Percentiles rank a stretch among this genome's conserved stretches.
phyloP scores from a whole-genome alignment of 345 rosid species.

The Triadica sebifera region DNA sequence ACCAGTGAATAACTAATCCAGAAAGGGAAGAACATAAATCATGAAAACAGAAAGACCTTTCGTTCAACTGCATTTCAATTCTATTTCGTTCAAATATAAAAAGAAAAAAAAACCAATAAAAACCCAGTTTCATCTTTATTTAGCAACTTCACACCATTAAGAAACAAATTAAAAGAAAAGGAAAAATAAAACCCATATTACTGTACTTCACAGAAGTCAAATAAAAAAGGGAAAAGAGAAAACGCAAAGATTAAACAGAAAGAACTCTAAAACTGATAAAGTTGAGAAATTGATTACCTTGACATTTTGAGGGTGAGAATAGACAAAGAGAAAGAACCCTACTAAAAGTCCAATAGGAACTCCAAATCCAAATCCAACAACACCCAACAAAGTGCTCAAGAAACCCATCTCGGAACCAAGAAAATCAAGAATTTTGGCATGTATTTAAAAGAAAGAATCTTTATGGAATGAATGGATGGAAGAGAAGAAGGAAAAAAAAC shows the following conservation, averaged over 20 bases:
- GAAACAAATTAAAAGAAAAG: neutral
- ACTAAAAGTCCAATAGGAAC: conserved; percentile 62
- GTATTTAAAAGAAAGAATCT: neutral
- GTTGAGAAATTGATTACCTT: conserved; percentile 39
- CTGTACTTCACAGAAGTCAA: neutral
- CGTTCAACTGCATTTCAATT: neutral
- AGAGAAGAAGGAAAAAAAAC: neutral
- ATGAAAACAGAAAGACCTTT: neutral
- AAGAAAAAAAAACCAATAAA: neutral
- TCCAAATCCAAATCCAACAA: conserved; percentile 69
- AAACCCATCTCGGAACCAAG: conserved; percentile 31
- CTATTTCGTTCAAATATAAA: neutral
- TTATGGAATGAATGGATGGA: neutral
- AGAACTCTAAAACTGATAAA: too few relatives aligned
- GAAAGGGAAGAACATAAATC: neutral
- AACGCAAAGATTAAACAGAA: neutral
- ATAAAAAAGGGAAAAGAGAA: neutral
- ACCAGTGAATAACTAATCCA: neutral
- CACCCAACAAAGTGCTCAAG: conserved; percentile 47
- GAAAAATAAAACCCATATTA: neutral
- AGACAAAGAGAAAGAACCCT: conserved; percentile 65
- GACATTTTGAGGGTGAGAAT: conserved; percentile 51
- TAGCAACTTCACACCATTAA: neutral
- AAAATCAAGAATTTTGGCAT: conserved; percentile 7
- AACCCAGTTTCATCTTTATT: neutral